Evolutionary conservation across 2,329 filamentous ascomycete genomes (phyloP), one percentile per base, ranked within the genome.

Genomic region (Xylogone sp.): DNA sequence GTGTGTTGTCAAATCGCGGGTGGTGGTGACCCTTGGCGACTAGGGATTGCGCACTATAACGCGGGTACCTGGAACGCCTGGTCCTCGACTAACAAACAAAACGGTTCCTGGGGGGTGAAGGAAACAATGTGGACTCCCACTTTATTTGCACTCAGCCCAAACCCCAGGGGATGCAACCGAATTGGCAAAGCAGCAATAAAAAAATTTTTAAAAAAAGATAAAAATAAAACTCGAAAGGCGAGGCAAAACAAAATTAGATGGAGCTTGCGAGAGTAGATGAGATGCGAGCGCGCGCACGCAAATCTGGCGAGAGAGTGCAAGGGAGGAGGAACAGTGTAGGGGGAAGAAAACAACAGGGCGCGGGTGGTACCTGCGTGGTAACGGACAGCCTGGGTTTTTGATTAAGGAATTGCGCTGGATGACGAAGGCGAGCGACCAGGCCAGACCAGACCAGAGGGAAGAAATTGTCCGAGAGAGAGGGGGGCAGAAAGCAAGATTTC

Each of bases 321-420:
- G n/a, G n/a, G n/a, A n/a, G n/a, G n/a, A n/a, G n/a, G n/a, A n/a
- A n/a, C n/a, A n/a, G n/a, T n/a, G n/a, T 16, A 39, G 31, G 18
- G 52, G 53, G 57, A 62, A 56, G 59, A 57, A 59, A 58, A 57
- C n/a, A 62, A 61, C 48, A 59, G 56, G 46, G 54, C 59, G 63
- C 62, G 63, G 62, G 60, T 64, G 50, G 50, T 65, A 64, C 59
- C 63, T 65, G 62, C 58, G 4, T 59, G 62, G 58, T 60, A 61
- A 63, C 56, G 62, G 56, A 59, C 52, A 20, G 59, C 62, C 62
- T 64, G 61, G 62, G 57, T 49, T 27, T 39, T 16, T 39, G 34
- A 39, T 39, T 39, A 16, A 39, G n/a, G 34, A 39, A 39, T 4
- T 16, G 5, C n/a, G 34, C 34, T 39, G 34, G 34, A 39, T 39